Base-by-base conservation (phyloP, 2,329 filamentous ascomycete species). In the Helotiales sp. region DNA sequence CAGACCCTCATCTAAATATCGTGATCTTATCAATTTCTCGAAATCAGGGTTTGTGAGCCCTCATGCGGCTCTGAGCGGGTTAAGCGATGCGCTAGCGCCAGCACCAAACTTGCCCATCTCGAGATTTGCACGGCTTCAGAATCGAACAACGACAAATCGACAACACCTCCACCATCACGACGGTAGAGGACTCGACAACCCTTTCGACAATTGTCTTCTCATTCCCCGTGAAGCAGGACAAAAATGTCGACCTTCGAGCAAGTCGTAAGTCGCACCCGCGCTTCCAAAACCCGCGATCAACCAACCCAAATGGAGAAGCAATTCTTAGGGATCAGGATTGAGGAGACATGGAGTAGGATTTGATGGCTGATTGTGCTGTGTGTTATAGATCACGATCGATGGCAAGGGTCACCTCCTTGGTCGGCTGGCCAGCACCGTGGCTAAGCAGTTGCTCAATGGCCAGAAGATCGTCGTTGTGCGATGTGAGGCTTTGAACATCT, bases 391-490 rank as follows among this genome's bases (percentile, higher is more conserved):
- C 84, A 90, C 97, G 84, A 96, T 99, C 79, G 95, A 99, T 88
- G 95, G 93, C 91, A 99, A 99, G 89, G 95, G 95, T 82, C 95
- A 99, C 83, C 90, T 99, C 79, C 92, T 99, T 81, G 95, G 95
- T 85, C 93, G 95, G 80, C 88, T 99, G 79, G 93, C 93, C 83
- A 92, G 88, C 79, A 96, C 92, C 77, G 92, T 98, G 76, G 93
- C 93, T 79, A 98, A 98, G 90, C 93, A 98, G 86, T 88, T 98
- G 76, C 90, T 98, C 73, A 96, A 88, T 81, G 93, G 93, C 78
- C 93, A 98, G 85, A 98, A 98, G 90, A 96, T 99, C 78, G 93
- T 98, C 75, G 84, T 99, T 73, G 95, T 99, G 78, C 91, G 95
- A 85, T 96, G 90, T 82, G 95, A 99, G 84, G 92, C 91, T 74